A percentile compares a stretch with the other conserved stretches of the same genome.
These are phyloP conservation scores for Volvox carteri DNA, from an alignment of 163 green algal species.

Conservation along the genomic window DNA sequence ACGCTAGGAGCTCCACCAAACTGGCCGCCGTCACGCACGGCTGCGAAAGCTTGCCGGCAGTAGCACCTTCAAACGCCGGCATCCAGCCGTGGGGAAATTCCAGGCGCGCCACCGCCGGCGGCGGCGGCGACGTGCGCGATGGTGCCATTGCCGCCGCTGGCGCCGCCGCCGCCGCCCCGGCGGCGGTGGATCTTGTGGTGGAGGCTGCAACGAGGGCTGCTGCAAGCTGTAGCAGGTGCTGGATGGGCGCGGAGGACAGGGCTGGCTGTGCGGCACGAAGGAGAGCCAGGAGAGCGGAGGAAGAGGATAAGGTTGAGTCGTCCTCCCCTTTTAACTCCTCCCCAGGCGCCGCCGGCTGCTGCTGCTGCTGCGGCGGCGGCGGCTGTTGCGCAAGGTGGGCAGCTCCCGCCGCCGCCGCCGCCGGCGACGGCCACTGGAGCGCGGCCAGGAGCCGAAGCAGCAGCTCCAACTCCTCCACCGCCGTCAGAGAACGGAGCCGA, in stretches of 20 bases:
- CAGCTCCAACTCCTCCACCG: conserved; percentile 1
- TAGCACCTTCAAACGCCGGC: neutral
- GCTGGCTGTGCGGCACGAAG: neutral
- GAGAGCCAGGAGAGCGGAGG: neutral
- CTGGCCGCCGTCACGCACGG: neutral
- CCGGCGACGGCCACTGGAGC: neutral
- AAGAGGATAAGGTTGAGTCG: too few species aligned
- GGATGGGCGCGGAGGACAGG: conserved; percentile 3
- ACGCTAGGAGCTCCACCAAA: conserved; percentile 38
- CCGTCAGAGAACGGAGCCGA: neutral
- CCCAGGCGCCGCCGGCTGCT: neutral
- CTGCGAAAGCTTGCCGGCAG: neutral
- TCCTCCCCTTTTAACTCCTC: too few species aligned
- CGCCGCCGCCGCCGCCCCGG: neutral
- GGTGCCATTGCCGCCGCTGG: neutral
- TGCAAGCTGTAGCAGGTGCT: conserved; percentile 32
- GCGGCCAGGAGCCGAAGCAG: conserved; percentile 24
- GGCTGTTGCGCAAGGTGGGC: neutral
- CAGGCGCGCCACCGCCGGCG: neutral
- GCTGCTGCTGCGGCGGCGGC: neutral
- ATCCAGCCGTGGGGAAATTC: conserved; percentile 21
- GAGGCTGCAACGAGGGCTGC: conserved; percentile 11
- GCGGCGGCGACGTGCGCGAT: neutral
- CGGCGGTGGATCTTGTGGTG: neutral
- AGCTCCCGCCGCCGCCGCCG: neutral